A percentile compares a stretch with the other conserved stretches of the same genome.
Evolutionary conservation across 495 filamentous ascomycete species (phyloP).

Genomic region (Hypoxylon cercidicola): DNA sequence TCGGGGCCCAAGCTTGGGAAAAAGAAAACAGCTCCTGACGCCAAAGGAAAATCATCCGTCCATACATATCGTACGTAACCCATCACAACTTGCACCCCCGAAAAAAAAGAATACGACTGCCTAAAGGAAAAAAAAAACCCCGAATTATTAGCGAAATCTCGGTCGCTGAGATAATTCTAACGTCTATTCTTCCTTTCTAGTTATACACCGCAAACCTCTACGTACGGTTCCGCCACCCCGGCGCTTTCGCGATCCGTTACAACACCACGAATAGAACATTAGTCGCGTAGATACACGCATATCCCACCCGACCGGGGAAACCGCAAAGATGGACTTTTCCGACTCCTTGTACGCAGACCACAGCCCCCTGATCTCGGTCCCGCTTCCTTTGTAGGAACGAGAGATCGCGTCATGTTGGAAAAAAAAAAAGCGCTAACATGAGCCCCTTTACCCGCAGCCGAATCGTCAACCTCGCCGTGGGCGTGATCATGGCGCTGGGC

Average conservation of each 20-base stretch:
- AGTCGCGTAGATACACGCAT: slow-evolving; percentile 7
- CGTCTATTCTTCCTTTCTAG: too few species aligned
- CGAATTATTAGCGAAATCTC: slow-evolving; percentile 8
- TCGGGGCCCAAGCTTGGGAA: not conserved
- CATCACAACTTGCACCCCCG: slow-evolving; percentile 1
- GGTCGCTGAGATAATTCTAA: too few species aligned
- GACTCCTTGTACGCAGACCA: slow-evolving; percentile 55
- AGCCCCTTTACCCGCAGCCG: slow-evolving; percentile 66
- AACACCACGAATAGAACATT: slow-evolving; percentile 1
- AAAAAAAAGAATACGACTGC: slow-evolving; percentile 30
- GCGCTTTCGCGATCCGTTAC: not conserved
- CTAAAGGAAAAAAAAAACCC: slow-evolving; percentile 12
- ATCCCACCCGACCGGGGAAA: not conserved
- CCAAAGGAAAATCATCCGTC: slow-evolving; percentile 10
- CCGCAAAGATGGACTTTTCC: slow-evolving; percentile 56
- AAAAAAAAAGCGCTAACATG: slow-evolving; percentile 31
- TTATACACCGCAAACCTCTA: too few species aligned
- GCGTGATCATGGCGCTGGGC: slow-evolving; percentile 86
- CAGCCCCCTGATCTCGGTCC: not conserved
- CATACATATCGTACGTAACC: slow-evolving; percentile 10
- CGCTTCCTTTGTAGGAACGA: slow-evolving; percentile 8
- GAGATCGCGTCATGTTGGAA: not conserved
- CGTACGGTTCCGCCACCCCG: not conserved
- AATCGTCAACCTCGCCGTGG: slow-evolving; percentile 91
- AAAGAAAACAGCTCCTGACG: slow-evolving; percentile 21